Conservation (phyloP, 1,284 basidiomycete genomes). For the Thelephora terrestris region DNA sequence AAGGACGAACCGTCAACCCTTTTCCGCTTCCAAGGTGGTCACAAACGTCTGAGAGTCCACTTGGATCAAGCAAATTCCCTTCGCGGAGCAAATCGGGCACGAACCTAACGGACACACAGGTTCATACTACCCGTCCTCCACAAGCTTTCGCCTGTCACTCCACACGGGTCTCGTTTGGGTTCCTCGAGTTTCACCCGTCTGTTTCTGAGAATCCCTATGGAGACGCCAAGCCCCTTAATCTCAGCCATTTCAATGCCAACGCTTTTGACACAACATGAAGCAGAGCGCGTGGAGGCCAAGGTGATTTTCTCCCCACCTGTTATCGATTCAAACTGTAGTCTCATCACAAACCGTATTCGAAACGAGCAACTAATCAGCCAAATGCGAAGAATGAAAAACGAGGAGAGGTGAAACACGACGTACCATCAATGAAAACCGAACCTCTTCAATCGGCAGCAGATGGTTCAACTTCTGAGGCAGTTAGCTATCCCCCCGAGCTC, state of each 20-base stretch:
- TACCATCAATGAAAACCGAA: slow-evolving; percentile 25
- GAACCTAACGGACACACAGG: slow-evolving; percentile 67
- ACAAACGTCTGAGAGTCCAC: slow-evolving; percentile 84
- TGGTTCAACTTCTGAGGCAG: slow-evolving; percentile 75
- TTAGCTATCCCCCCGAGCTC: slow-evolving; percentile 80
- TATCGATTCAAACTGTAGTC: slow-evolving; percentile 87
- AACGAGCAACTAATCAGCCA: no score
- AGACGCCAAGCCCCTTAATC: slow-evolving; percentile 62
- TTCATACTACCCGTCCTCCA: slow-evolving; percentile 84
- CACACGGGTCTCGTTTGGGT: slow-evolving; percentile 59
- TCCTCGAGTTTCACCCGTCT: slow-evolving; percentile 95
- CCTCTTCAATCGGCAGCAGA: slow-evolving; percentile 81
- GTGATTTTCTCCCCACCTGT: slow-evolving; percentile 84
- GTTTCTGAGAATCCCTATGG: slow-evolving; percentile 68
- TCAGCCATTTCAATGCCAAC: slow-evolving; percentile 70
- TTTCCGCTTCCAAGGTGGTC: slow-evolving; percentile 84
- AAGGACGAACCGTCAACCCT: slow-evolving; percentile 63
- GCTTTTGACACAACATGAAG: slow-evolving; percentile 58
- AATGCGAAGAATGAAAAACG: no score
- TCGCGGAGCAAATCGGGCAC: not conserved
- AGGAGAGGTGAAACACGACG: no score
- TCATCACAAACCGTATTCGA: no score
- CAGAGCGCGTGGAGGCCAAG: slow-evolving; percentile 67
- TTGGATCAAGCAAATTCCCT: slow-evolving; percentile 50
- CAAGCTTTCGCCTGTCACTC: slow-evolving; percentile 80